Conservation (phyloP, 345 rosid genomes). For the Toxicodendron radicans region DNA sequence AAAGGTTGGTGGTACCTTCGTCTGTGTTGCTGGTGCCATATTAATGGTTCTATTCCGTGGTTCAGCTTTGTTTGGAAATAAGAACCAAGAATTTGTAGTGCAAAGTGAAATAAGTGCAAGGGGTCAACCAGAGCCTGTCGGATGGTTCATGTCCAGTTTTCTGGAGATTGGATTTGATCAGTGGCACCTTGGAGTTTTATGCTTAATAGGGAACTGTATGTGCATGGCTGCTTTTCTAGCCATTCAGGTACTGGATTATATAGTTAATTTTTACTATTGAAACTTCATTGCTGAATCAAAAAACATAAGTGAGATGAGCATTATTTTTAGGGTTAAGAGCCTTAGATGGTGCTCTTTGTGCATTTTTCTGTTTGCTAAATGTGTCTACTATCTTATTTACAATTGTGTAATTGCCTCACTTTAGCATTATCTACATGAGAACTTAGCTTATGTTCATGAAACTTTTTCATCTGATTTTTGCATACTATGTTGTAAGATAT, state of each 20-base stretch:
- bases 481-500: not conserved
- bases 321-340: not conserved
- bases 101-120: conserved; percentile 64
- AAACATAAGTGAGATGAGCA: not conserved
- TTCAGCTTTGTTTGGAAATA: conserved; percentile 70
- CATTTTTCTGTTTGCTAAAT: not conserved
- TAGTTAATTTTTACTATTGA: not conserved
- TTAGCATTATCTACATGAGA: not conserved
- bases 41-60: conserved; percentile 89
- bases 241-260: conserved; percentile 64
- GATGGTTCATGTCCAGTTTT: conserved; percentile 71
- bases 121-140: conserved; percentile 87
- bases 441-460: not conserved
- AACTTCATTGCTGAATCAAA: not conserved
- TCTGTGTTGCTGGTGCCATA: conserved; percentile 86
- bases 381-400: not conserved
- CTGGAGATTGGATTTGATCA: conserved; percentile 60
- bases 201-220: conserved; percentile 94
- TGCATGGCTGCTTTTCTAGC: conserved; percentile 96
- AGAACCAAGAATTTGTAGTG: conserved; percentile 47
- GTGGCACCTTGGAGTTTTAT: conserved; percentile 92
- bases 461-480: not conserved
- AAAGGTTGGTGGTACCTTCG: conserved; percentile 77
- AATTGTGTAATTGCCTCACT: not conserved
- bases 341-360: conserved; percentile 1